A percentile compares a stretch with the other conserved stretches of the same genome.
Evolutionary conservation across 2,329 filamentous ascomycete species (phyloP).

Genomic region (Colletotrichum endophyticum): DNA sequence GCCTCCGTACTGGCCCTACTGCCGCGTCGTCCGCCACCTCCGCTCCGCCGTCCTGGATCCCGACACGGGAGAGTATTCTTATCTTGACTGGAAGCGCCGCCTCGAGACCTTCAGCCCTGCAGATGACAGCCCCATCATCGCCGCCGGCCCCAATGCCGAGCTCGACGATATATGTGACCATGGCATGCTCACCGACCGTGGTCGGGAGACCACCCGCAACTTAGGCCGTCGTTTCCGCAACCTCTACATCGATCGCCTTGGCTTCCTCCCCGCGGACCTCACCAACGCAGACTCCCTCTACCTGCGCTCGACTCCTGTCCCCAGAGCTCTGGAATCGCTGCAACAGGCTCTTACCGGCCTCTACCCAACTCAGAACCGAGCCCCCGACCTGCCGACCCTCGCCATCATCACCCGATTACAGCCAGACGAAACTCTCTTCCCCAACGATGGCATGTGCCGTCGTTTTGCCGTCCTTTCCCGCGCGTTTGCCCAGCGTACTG

Average conservation of each 20-base stretch:
- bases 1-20: constrained; percentile 87
- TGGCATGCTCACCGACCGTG: constrained; percentile 77
- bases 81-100: constrained; percentile 69
- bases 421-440: constrained; percentile 79
- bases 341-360: constrained; percentile 78
- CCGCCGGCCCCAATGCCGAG: constrained; percentile 69
- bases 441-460: constrained; percentile 74
- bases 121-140: constrained; percentile 70
- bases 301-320: constrained; percentile 75
- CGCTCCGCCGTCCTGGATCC: constrained; percentile 55
- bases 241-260: constrained; percentile 77
- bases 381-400: constrained; percentile 58
- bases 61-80: constrained; percentile 42
- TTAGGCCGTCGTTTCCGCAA: constrained; percentile 71
- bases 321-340: constrained; percentile 77
- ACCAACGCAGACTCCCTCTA: constrained; percentile 64
- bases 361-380: constrained; percentile 63
- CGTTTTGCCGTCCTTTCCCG: constrained; percentile 73
- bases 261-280: constrained; percentile 69
- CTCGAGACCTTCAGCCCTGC: constrained; percentile 81
- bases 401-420: constrained; percentile 70
- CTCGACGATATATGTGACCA: constrained; percentile 83
- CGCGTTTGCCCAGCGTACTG: constrained; percentile 74
- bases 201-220: constrained; percentile 72
- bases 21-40: constrained; percentile 76